A percentile compares a stretch with the other conserved stretches of the same genome.
Conservation (phyloP, 2,329 filamentous ascomycete genomes). For the Colletotrichum kahawae region DNA sequence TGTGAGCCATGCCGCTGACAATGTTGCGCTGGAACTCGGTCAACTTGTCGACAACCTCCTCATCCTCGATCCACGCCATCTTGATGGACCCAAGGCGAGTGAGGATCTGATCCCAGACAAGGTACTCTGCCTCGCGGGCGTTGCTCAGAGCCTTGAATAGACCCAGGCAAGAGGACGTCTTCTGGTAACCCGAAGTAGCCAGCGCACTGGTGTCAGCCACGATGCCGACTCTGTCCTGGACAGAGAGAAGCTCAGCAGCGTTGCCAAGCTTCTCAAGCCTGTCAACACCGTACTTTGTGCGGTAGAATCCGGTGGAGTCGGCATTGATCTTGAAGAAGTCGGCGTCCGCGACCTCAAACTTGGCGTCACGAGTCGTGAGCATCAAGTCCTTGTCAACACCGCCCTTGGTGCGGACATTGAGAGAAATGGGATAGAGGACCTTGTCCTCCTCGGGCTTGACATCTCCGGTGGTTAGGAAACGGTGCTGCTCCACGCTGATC, state of each 20-base stretch:
- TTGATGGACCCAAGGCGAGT: slow-evolving; percentile 80
- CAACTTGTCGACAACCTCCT: slow-evolving; percentile 73
- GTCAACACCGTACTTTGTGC: slow-evolving; percentile 84
- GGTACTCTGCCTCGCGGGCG: slow-evolving; percentile 83
- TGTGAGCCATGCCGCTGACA: slow-evolving; percentile 79
- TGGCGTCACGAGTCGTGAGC: slow-evolving; percentile 64
- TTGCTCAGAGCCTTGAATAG: slow-evolving; percentile 82
- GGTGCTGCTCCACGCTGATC: slow-evolving; percentile 91
- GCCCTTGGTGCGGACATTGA: slow-evolving; percentile 83
- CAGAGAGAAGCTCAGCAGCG: slow-evolving; percentile 82
- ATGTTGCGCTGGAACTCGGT: slow-evolving; percentile 84
- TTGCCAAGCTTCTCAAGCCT: slow-evolving; percentile 86
- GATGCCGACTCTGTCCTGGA: slow-evolving; percentile 94
- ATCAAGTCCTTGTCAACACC: slow-evolving; percentile 80
- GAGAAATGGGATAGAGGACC: slow-evolving; percentile 86
- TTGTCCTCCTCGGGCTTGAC: slow-evolving; percentile 92
- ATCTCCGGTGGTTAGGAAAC: slow-evolving; percentile 90
- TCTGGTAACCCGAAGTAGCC: slow-evolving; percentile 89
- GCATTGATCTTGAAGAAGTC: slow-evolving; percentile 98
- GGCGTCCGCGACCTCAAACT: slow-evolving; percentile 77
- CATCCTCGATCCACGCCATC: slow-evolving; percentile 84
- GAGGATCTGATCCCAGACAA: slow-evolving; percentile 94
- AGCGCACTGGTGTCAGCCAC: slow-evolving; percentile 91
- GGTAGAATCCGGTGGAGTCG: slow-evolving; percentile 90
- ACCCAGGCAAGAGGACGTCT: slow-evolving; percentile 86